Evolutionary conservation across 2,329 filamentous ascomycete species (phyloP), one percentile per base, ranked within the genome.

Genomic region (Pestalotiopsis sp.): DNA sequence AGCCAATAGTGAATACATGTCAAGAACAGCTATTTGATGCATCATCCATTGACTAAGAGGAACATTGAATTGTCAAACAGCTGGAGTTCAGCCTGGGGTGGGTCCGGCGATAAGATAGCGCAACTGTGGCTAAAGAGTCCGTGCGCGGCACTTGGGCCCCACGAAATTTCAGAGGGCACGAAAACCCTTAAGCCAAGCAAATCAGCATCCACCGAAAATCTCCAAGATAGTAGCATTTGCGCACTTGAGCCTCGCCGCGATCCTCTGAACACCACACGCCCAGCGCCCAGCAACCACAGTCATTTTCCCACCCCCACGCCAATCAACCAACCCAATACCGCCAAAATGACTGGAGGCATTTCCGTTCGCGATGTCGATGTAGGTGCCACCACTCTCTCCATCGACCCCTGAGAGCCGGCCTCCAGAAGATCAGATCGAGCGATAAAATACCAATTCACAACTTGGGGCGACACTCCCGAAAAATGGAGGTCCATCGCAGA

Each of bases 321-420:
- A 61, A 68, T 67, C 72, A 41, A 69, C 73, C 72, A 73, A 69
- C 27, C 62, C 71, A 77, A 80, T 76, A 89, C 87, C 87, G 87
- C 86, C 86, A 94, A 87, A 83, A 95, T 95, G 93, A 85, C 86
- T 82, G 89, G 91, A 84, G 93, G 92, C 84, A 88, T 94, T 83
- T 89, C 87, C 79, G 93, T 95, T 85, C 92, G 92, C 86, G 93
- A 95, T 87, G 92, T 95, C 83, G 91, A 93, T 89, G 91, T 93
- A 90, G 85, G 90, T 90, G 78, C 75, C 76, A 70, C 74, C 73
- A 76, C 68, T 69, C 71, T 71, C 74, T 70, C 74, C 67, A 69
- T 39, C 65, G 49, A 64, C 52, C 67, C 65, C 31, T 23, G 36
- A 41, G 57, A 27, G 69, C 63, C 69, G 52, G 45, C 23, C 41